Evolutionary conservation across 129 eudicot genomes (phyloP).

Genomic region (Smallanthus sonchifolius): DNA sequence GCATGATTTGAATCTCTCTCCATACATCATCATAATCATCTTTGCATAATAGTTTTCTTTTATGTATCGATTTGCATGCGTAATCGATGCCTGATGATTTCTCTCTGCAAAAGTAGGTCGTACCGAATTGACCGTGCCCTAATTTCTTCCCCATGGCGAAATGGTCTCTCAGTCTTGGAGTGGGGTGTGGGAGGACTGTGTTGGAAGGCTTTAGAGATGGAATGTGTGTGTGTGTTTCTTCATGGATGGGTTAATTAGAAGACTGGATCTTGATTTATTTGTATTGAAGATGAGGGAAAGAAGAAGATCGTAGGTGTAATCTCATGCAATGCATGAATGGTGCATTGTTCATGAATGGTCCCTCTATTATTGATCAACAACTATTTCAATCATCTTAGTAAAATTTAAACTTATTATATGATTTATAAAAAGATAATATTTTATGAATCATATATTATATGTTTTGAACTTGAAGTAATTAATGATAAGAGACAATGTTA

Average conservation of each 20-base stretch:
- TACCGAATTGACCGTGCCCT: slow-evolving; percentile 69
- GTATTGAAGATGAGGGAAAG: background rate
- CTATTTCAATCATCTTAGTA: no score
- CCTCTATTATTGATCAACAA: no score
- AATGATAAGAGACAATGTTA: no score
- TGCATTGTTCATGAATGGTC: no score
- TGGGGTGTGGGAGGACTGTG: slow-evolving; percentile 43
- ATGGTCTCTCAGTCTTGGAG: slow-evolving; percentile 33
- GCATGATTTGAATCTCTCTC: slow-evolving; percentile 68
- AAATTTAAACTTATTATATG: no score
- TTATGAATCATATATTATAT: no score
- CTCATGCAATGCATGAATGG: slow-evolving; percentile 11
- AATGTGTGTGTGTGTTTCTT: slow-evolving; percentile 21
- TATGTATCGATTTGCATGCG: slow-evolving; percentile 56
- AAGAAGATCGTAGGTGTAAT: slow-evolving; percentile 8
- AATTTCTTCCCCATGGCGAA: slow-evolving; percentile 48
- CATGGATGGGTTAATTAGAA: slow-evolving; percentile 7
- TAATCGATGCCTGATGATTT: slow-evolving; percentile 35
- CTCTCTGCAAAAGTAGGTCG: slow-evolving; percentile 49
- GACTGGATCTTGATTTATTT: slow-evolving; percentile 15
- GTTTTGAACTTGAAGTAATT: no score
- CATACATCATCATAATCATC: slow-evolving; percentile 62
- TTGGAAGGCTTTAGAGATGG: slow-evolving; percentile 36
- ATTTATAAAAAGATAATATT: no score
- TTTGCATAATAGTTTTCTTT: slow-evolving; percentile 43